Evolutionary conservation across 1,284 basidiomycete genomes (phyloP).

Genomic region (Mycosarcoma maydis): DNA sequence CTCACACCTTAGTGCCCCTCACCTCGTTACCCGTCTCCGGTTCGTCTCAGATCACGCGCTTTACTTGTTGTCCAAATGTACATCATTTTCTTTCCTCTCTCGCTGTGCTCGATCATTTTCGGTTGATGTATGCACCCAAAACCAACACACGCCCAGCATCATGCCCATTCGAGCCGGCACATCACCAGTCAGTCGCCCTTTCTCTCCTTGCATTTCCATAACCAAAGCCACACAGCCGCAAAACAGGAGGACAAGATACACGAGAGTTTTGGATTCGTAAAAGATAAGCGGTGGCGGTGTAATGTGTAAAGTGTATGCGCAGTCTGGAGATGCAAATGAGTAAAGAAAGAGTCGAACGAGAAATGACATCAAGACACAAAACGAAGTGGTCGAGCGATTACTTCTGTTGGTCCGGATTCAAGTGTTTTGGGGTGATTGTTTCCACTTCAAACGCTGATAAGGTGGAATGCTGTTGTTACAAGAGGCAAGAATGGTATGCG

Average conservation of each 20-base stretch:
- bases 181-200: no score
- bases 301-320: conserved; percentile 1
- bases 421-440: not conserved
- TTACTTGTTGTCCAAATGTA: not conserved
- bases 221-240: no score
- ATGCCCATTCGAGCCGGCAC: no score
- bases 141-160: no score
- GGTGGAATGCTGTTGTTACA: conserved; percentile 33
- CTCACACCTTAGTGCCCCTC: not conserved
- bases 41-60: not conserved
- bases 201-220: no score
- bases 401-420: not conserved
- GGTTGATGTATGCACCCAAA: no score
- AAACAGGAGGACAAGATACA: no score
- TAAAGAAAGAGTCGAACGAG: not conserved
- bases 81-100: not conserved
- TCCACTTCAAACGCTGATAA: no score
- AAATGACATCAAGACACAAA: not conserved
- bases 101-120: no score
- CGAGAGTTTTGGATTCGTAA: no score
- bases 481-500: conserved; percentile 3
- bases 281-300: conserved; percentile 10
- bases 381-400: no score
- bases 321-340: not conserved
- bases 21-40: not conserved